Conservation (phyloP, 192 early-diverging fungal species). For the Umbelopsis vinacea region DNA sequence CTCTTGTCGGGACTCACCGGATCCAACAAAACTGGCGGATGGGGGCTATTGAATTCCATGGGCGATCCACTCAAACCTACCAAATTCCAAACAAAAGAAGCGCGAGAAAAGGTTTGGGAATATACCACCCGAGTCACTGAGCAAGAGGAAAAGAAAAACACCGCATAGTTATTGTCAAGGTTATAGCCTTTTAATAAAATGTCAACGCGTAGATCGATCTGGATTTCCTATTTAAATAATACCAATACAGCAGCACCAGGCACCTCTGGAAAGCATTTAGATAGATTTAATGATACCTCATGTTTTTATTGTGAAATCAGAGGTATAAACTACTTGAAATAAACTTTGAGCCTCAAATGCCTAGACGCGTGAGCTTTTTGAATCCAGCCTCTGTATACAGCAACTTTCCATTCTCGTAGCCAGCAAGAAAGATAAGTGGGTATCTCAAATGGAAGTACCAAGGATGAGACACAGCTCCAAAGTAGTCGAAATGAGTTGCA, state of each 20-base stretch:
- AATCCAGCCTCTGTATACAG: slow-evolving; percentile 21
- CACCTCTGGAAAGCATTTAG: no score
- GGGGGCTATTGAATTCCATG: not conserved
- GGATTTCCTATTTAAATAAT: no score
- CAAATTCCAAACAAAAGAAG: not conserved
- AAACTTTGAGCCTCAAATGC: not conserved
- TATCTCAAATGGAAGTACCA: slow-evolving; percentile 23
- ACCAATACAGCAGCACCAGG: no score
- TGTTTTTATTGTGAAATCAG: no score
- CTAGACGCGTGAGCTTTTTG: not conserved
- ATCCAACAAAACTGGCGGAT: not conserved
- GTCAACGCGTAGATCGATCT: no score
- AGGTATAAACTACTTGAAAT: no score
- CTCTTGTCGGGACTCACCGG: not conserved
- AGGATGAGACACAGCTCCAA: slow-evolving; percentile 15
- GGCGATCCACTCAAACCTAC: not conserved
- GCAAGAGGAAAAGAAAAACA: not conserved
- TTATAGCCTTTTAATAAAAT: no score
- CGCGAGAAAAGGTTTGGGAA: not conserved
- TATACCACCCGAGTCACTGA: not conserved
- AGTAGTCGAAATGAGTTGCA: slow-evolving; percentile 22
- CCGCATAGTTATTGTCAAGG: no score
- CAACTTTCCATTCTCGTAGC: slow-evolving; percentile 1
- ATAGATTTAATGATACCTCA: no score
- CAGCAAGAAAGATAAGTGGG: slow-evolving; percentile 20